phyloP scores from a whole-genome alignment of 1,139 yeast species.

The Geotrichum candidum region DNA sequence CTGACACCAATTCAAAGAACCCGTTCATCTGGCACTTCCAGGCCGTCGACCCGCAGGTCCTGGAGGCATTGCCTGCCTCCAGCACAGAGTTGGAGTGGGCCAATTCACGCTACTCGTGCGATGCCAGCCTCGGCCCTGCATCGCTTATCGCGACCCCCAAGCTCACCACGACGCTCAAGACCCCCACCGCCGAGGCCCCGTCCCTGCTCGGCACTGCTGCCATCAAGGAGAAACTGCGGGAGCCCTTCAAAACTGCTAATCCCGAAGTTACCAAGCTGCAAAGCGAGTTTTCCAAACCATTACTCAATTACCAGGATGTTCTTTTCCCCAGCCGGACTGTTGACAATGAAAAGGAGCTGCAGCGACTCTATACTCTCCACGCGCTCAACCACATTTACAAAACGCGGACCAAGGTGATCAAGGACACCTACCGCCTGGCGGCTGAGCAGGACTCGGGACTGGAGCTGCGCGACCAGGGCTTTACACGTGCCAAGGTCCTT shows the following conservation, averaged over 20 bases:
- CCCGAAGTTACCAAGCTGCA: conserved; percentile 37
- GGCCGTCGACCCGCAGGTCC: conserved; percentile 11
- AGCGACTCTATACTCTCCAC: conserved; percentile 64
- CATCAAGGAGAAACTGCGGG: conserved; percentile 12
- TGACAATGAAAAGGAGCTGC: conserved; percentile 44
- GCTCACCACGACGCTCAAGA: background rate
- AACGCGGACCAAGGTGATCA: conserved; percentile 75
- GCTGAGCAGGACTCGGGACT: conserved; percentile 42
- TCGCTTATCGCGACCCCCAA: conserved; percentile 7
- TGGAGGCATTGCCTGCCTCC: conserved; percentile 9
- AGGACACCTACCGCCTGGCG: conserved; percentile 59
- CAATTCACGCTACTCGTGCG: conserved; percentile 9
- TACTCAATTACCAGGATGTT: conserved; percentile 70
- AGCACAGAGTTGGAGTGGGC: conserved; percentile 13
- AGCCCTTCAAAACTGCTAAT: conserved; percentile 18
- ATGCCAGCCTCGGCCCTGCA: conserved; percentile 5
- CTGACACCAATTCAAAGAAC: conserved; percentile 34
- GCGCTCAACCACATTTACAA: conserved; percentile 76
- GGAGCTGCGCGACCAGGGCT: conserved; percentile 88
- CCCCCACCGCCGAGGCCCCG: conserved; percentile 1
- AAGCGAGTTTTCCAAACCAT: conserved; percentile 47
- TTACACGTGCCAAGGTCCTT: conserved; percentile 84
- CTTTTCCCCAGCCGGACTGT: conserved; percentile 52
- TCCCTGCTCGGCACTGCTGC: background rate
- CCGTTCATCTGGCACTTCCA: conserved; percentile 75